These are phyloP conservation scores for Aspergillus bridgeri DNA, from an alignment of 495 filamentous ascomycete genomes.

Conservation along the genomic window DNA sequence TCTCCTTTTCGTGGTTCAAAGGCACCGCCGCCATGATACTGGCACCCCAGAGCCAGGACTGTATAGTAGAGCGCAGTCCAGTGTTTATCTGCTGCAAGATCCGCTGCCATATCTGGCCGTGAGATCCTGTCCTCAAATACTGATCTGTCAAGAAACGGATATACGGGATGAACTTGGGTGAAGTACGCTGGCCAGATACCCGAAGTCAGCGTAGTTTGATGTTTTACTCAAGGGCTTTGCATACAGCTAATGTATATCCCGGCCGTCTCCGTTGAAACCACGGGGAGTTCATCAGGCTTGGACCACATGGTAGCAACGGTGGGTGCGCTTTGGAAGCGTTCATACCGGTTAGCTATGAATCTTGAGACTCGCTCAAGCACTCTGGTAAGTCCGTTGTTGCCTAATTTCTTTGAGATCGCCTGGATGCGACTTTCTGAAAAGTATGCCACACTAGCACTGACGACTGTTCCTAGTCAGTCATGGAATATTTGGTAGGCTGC, in stretches of 20 bases:
- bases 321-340: not conserved
- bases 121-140: not conserved
- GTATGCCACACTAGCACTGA: not conserved
- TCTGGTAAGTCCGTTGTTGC: not conserved
- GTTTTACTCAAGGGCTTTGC: too few relatives aligned
- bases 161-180: not conserved
- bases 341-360: not conserved
- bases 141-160: not conserved
- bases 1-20: not conserved
- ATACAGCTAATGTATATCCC: not conserved
- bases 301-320: not conserved
- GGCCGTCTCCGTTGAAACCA: not conserved
- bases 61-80: not conserved
- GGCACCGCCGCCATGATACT: not conserved
- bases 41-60: not conserved
- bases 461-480: not conserved
- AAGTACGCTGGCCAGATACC: not conserved
- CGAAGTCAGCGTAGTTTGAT: not conserved
- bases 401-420: not conserved
- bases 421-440: not conserved
- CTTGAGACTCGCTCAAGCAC: not conserved
- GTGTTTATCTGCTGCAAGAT: not conserved
- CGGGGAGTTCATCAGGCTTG: not conserved
- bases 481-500: not conserved
- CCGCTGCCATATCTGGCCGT: not conserved